Evolutionary conservation across 176 grass and related monocot species (phyloP).

Genomic region (Carex cristatella): DNA sequence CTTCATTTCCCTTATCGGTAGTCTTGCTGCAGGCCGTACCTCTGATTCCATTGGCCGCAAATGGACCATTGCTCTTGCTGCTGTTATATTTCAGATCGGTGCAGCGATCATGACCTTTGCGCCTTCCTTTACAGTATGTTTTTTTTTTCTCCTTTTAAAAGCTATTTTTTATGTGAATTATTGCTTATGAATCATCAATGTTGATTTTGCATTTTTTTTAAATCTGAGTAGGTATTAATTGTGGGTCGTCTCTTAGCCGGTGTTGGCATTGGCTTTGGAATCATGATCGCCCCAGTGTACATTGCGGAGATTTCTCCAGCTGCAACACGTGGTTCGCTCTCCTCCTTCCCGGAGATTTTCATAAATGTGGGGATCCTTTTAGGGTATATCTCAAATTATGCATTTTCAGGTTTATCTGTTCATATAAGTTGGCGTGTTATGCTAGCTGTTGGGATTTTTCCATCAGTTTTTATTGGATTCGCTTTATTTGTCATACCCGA

Average conservation of each 20-base stretch:
- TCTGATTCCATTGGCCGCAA: constrained; percentile 66
- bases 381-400: constrained; percentile 79
- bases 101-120: constrained; percentile 66
- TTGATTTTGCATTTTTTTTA: background rate
- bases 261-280: constrained; percentile 66
- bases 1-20: constrained; percentile 81
- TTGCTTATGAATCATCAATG: background rate
- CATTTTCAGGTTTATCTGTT: constrained; percentile 61
- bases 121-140: constrained; percentile 41
- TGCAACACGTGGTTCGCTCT: constrained; percentile 38
- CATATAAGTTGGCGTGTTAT: constrained; percentile 78
- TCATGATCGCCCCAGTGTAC: constrained; percentile 85
- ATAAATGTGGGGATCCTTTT: constrained; percentile 80
- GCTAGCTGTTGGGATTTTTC: constrained; percentile 77
- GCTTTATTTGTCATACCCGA: constrained; percentile 69
- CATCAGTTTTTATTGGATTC: constrained; percentile 61
- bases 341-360: constrained; percentile 89
- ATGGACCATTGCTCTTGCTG: constrained; percentile 69
- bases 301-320: constrained; percentile 81
- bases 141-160: background rate
- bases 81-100: constrained; percentile 59
- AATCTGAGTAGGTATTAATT: constrained; percentile 35
- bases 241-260: constrained; percentile 65
- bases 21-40: constrained; percentile 60
- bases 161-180: no score